Percentiles rank a stretch among this genome's conserved stretches.
Evolutionary conservation across 345 rosid species (phyloP).

Genomic region (Euphorbia tirucalli): DNA sequence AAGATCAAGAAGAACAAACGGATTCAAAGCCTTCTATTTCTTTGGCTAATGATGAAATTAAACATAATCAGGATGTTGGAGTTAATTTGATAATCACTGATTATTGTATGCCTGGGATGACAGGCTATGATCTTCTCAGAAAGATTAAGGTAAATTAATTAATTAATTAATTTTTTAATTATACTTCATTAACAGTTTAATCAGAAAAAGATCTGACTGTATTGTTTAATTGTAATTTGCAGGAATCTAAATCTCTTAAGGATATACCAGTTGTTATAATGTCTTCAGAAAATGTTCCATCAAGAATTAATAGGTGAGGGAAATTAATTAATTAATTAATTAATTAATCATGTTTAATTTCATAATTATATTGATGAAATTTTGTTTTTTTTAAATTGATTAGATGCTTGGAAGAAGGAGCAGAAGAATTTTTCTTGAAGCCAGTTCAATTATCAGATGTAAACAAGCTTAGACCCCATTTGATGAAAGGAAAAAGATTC

Average conservation of each 20-base stretch:
- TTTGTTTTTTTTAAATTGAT: background rate
- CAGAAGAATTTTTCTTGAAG: slow-evolving; percentile 82
- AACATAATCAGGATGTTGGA: slow-evolving; percentile 37
- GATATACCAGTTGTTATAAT: slow-evolving; percentile 86
- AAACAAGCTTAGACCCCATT: slow-evolving; percentile 60
- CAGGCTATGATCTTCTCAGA: slow-evolving; percentile 89
- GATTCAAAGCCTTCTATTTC: slow-evolving; percentile 36
- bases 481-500: slow-evolving; percentile 44
- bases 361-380: slow-evolving; percentile 8
- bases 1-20: background rate
- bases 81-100: slow-evolving; percentile 86
- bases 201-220: background rate
- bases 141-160: slow-evolving; percentile 58
- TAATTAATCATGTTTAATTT: no score
- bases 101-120: slow-evolving; percentile 98
- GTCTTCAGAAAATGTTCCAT: slow-evolving; percentile 89
- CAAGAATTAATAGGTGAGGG: slow-evolving; percentile 65
- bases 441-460: slow-evolving; percentile 86
- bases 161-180: background rate
- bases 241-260: slow-evolving; percentile 65
- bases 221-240: slow-evolving; percentile 11
- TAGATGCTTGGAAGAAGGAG: slow-evolving; percentile 91
- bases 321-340: background rate
- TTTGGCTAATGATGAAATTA: background rate
- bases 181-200: background rate